These are phyloP conservation scores for Dianthus caryophyllus DNA, from an alignment of 148 eudicot species.

Conservation along the genomic window DNA sequence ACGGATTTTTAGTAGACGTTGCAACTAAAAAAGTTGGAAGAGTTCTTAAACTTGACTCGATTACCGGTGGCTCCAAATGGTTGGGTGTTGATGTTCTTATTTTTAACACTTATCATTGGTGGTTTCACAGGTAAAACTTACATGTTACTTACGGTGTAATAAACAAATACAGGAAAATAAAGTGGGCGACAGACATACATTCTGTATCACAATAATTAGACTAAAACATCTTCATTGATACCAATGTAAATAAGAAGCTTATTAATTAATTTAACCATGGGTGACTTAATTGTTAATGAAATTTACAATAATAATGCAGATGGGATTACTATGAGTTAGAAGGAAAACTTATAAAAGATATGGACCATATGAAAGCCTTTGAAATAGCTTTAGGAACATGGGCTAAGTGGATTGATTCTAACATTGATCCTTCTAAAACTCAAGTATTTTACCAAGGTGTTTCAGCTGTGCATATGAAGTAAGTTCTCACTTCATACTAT, in stretches of 20 bases:
- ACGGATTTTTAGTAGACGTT: slow-evolving; percentile 54
- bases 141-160: no score
- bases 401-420: slow-evolving; percentile 60
- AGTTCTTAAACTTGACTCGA: slow-evolving; percentile 50
- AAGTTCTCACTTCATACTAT: slow-evolving; percentile 4
- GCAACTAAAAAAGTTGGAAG: no score
- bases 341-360: slow-evolving; percentile 31
- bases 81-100: slow-evolving; percentile 46
- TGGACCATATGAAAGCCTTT: slow-evolving; percentile 61
- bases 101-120: slow-evolving; percentile 71
- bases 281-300: no score
- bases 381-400: slow-evolving; percentile 55
- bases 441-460: slow-evolving; percentile 61
- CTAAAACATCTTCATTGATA: no score
- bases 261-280: no score
- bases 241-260: no score
- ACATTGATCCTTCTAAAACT: slow-evolving; percentile 40
- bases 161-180: no score
- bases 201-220: no score
- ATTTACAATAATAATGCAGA: slow-evolving; percentile 36
- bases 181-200: no score
- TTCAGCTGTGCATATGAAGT: slow-evolving; percentile 48
- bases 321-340: slow-evolving; percentile 56
- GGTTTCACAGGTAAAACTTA: slow-evolving; percentile 36
- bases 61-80: slow-evolving; percentile 41